A percentile compares a stretch with the other conserved stretches of the same genome.
Evolutionary conservation across 176 grass and related monocot genomes (phyloP).

Genomic region (Typha latifolia): DNA sequence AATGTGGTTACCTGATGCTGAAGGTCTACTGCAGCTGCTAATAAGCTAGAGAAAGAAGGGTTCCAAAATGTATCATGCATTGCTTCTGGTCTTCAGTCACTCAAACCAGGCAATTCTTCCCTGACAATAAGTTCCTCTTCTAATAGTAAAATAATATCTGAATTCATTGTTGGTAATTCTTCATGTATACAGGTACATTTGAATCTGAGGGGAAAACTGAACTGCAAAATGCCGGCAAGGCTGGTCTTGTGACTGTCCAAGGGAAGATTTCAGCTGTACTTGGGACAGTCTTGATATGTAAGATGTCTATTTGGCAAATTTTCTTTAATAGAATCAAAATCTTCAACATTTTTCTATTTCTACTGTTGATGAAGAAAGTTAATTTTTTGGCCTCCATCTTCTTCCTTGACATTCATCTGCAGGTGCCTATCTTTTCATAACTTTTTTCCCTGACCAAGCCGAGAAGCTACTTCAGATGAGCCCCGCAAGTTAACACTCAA

Average conservation of each 20-base stretch:
- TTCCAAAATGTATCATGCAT: constrained; percentile 81
- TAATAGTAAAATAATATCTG: no score
- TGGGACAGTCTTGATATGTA: constrained; percentile 82
- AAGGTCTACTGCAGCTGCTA: constrained; percentile 78
- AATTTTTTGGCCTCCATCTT: not conserved
- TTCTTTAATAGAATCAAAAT: not conserved
- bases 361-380: not conserved
- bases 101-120: constrained; percentile 55
- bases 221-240: constrained; percentile 77
- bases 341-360: not conserved
- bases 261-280: constrained; percentile 86
- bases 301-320: constrained; percentile 2
- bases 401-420: constrained; percentile 10
- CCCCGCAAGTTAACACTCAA: constrained; percentile 38
- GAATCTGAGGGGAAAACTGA: constrained; percentile 59
- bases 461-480: constrained; percentile 75
- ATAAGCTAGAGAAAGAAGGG: constrained; percentile 56
- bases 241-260: constrained; percentile 69
- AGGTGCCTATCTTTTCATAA: constrained; percentile 83
- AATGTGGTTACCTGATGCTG: constrained; percentile 3
- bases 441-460: constrained; percentile 86
- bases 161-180: not conserved
- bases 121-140: not conserved
- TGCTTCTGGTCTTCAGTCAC: constrained; percentile 71
- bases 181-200: constrained; percentile 42